These are phyloP conservation scores for Claviceps monticola DNA, from an alignment of 2,329 filamentous ascomycete species.

Conservation along the genomic window DNA sequence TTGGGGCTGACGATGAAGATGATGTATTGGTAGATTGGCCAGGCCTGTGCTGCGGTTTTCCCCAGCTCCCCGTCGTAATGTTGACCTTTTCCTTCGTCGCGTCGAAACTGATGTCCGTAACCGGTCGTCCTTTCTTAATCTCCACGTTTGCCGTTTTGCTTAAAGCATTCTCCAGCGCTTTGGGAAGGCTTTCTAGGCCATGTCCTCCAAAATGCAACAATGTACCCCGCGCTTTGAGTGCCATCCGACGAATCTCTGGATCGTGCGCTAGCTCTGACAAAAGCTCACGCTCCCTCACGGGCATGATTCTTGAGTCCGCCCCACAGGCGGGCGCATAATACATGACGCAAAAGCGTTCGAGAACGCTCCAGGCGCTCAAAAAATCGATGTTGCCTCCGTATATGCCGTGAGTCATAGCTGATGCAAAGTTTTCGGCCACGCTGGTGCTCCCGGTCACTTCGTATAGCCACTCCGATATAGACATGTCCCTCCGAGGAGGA, in stretches of 20 bases:
- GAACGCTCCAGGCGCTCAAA: slow-evolving; percentile 55
- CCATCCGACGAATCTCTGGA: slow-evolving; percentile 17
- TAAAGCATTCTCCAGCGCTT: slow-evolving; percentile 38
- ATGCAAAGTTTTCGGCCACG: slow-evolving; percentile 58
- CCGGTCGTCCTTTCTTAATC: slow-evolving; percentile 34
- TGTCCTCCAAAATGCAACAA: slow-evolving; percentile 25
- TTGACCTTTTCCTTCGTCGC: slow-evolving; percentile 22
- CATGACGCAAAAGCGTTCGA: slow-evolving; percentile 18
- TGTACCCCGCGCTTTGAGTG: slow-evolving; percentile 16
- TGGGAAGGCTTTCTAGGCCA: slow-evolving; percentile 50
- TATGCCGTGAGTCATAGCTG: slow-evolving; percentile 71
- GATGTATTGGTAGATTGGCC: background rate
- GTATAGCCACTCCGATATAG: slow-evolving; percentile 23
- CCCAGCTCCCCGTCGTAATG: slow-evolving; percentile 8
- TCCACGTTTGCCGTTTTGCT: slow-evolving; percentile 41
- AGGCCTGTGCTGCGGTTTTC: background rate
- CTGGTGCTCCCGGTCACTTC: slow-evolving; percentile 15
- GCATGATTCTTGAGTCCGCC: slow-evolving; percentile 29
- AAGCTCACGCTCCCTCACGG: slow-evolving; percentile 16
- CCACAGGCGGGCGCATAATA: slow-evolving; percentile 15
- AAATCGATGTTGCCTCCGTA: slow-evolving; percentile 81
- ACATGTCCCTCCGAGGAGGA: slow-evolving; percentile 16
- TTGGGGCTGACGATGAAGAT: background rate
- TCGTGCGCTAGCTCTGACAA: slow-evolving; percentile 16
- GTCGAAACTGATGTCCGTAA: slow-evolving; percentile 33